Evolutionary conservation across 2,329 filamentous ascomycete genomes (phyloP), one percentile per base, ranked within the genome.

Genomic region (Teratosphaeria gauchensis): DNA sequence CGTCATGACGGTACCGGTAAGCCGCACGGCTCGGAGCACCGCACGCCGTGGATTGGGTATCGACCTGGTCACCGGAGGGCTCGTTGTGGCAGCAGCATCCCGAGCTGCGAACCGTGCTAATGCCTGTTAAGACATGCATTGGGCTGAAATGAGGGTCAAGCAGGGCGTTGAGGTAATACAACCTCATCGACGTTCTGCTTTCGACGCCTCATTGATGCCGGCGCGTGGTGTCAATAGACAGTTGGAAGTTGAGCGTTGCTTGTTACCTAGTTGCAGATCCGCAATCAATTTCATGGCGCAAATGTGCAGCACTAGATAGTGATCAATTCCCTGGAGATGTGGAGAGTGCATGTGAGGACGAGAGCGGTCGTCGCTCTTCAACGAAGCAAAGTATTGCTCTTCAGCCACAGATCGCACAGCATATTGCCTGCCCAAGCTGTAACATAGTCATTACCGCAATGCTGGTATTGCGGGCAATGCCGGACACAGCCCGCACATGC

Each of bases 401-500:
- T 55, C 30, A 57, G 58, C 58, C 58, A 59, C 58, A 54, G 5
- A 55, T 28, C 31, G 38, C 55, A 59, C 58, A 38, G 24, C 58
- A 56, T 59, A 32, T 32, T n/a, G 46, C 38, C 42, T 21, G 42
- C 42, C 42, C 21, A 28, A 53, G 55, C 32, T 48, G 51, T 58
- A 31, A 21, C 56, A 54, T 54, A 16, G 28, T 54, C 56, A 52
- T 46, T 31, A 52, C 48, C 55, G n/a, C 32, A 8, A 54, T 12
- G 16, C 16, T 24, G 51, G 35, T 16, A 58, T 51, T 7, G 16
- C 32, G 42, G 19, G 19, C 54, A 33, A n/a, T 24, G 30, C 16
- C 35, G 32, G 57, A 16, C 31, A 51, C 33, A 11, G 19, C 48
- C 46, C 60, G 62, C 60, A 63, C 54, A 62, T 63, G 54, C 56